Base-by-base conservation (phyloP, 257 asterid species). In the Ilex aquifolium region DNA sequence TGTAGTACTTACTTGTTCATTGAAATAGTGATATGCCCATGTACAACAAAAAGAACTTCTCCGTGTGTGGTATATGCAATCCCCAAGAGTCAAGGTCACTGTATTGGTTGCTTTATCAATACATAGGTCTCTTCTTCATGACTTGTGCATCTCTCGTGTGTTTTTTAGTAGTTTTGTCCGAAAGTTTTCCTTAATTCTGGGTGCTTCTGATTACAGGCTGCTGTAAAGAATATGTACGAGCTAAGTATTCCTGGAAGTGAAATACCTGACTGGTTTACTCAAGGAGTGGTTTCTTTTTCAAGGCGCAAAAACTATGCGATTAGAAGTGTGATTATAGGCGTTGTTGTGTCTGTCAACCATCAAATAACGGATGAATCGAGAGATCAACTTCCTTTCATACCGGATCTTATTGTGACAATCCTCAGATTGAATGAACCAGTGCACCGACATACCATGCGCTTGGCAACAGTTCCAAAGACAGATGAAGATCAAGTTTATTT, bases 401-500 rank as follows among this genome's bases (percentile, higher is more conserved):
- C 67, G 10, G 76, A 71, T 15, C 27, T 75, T 14, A 61, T 59
- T 31, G 80, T 69, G n/a, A 59, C 56, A 48, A 48, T 75, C 30
- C 57, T 65, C 74, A 75, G 66, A 67, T 29, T n/a, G 17, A 65
- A 60, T 46, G 49, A 21, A 44, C 44, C 63, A 44, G 54, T 65
- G n/a, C 32, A 2, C 60, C 54, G 36, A 3, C 48, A 30, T 2
- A 48, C 65, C 14, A 16, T 71, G 70, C 0, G 49, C 52, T 60
- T 75, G 12, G 0, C 7, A 5, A 77, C 71, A 61, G 70, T 64
- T 36, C 77, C 80, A 7, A 44, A 56, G 21, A 70, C 80, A 2
- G 36, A 60, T 15, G 80, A 75, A 10, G 77, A 71, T 60, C 80
- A 75, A 49, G 74, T 75, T 51, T 75, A 71, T 46, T 67, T 75